phyloP scores from a whole-genome alignment of 2,329 filamentous ascomycete species.

The Verticillium albo-atrum region DNA sequence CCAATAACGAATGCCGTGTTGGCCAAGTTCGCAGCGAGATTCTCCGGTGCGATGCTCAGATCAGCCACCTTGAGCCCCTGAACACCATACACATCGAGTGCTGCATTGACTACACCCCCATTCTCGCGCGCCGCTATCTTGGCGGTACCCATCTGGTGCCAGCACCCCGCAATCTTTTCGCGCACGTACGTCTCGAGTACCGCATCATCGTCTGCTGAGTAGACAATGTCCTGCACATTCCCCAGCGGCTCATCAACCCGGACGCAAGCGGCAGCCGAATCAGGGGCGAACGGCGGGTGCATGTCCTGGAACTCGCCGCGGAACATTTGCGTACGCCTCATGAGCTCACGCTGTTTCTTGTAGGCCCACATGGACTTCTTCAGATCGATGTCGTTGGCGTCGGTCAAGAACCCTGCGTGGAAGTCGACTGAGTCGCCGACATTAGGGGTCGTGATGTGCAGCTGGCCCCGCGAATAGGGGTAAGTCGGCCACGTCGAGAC shows the following conservation, averaged over 20 bases:
- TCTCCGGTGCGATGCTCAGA: slow-evolving; percentile 29
- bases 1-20: slow-evolving; percentile 39
- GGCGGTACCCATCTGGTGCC: slow-evolving; percentile 38
- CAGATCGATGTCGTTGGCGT: slow-evolving; percentile 45
- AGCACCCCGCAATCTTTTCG: slow-evolving; percentile 31
- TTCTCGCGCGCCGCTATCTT: slow-evolving; percentile 34
- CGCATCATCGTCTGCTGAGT: slow-evolving; percentile 42
- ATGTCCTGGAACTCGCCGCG: slow-evolving; percentile 34
- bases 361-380: slow-evolving; percentile 58
- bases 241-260: slow-evolving; percentile 16
- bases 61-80: slow-evolving; percentile 31
- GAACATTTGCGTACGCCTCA: slow-evolving; percentile 49
- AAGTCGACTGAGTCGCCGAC: slow-evolving; percentile 46
- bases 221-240: slow-evolving; percentile 35
- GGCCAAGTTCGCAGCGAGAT: slow-evolving; percentile 39
- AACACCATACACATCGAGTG: slow-evolving; percentile 35
- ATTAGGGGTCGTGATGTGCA: slow-evolving; percentile 50
- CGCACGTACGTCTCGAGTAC: slow-evolving; percentile 39
- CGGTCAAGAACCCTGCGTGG: slow-evolving; percentile 51
- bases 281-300: slow-evolving; percentile 37
- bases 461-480: slow-evolving; percentile 55
- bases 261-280: slow-evolving; percentile 30
- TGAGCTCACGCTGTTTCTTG: slow-evolving; percentile 58
- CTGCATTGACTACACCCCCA: slow-evolving; percentile 34
- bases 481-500: slow-evolving; percentile 51